Percentiles rank a stretch among this genome's conserved stretches.
Conservation (phyloP, 306 rosid species). For the Heteromeles arbutifolia region DNA sequence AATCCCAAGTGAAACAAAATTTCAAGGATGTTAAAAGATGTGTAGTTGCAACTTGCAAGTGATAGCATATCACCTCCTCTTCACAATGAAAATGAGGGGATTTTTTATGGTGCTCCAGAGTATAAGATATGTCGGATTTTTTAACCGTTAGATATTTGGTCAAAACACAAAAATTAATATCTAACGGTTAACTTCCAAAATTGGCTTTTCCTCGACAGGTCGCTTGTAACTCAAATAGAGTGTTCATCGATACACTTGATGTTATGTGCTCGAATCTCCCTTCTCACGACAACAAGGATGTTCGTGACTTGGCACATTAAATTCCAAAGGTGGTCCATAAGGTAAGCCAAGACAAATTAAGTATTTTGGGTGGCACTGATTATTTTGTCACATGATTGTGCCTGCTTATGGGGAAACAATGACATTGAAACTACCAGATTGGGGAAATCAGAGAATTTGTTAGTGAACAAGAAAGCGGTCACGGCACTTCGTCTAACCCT, state of each 20-base stretch:
- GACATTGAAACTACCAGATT: neutral
- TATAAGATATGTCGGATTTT: too few species aligned
- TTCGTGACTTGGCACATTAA: neutral
- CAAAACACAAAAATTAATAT: too few species aligned
- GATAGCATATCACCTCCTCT: neutral
- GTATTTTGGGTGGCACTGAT: neutral
- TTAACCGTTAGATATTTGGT: too few species aligned
- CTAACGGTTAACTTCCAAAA: too few species aligned
- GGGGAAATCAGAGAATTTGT: neutral
- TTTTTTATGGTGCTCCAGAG: too few species aligned
- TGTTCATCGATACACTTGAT: neutral
- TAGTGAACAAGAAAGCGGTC: neutral
- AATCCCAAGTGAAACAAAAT: neutral
- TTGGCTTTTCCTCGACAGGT: fast-evolving
- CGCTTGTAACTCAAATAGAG: too few species aligned
- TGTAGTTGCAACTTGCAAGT: neutral
- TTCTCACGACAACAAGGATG: neutral
- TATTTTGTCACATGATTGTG: neutral
- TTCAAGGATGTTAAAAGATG: neutral
- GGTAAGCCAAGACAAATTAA: neutral
- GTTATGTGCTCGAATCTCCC: neutral
- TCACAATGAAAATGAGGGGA: too few species aligned
- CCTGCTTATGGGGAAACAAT: neutral
- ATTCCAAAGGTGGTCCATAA: neutral
- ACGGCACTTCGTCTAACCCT: neutral